Conservation (phyloP, 441 rosid genomes). For the Isatis lusitanica region DNA sequence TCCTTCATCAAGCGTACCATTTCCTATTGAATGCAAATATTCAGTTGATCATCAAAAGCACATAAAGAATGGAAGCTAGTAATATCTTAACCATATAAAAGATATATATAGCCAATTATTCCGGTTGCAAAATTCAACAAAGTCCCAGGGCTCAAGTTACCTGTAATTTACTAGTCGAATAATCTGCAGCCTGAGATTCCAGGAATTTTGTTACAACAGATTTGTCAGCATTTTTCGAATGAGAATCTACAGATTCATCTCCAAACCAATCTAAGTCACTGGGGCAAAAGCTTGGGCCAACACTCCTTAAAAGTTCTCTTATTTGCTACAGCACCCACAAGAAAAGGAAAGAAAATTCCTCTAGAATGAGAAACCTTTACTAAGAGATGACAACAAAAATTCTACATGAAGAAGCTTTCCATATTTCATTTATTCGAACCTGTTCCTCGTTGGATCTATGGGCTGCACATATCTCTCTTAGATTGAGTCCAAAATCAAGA, state of each 20-base stretch:
- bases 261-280: slow-evolving; percentile 78
- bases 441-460: slow-evolving; percentile 91
- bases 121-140: slow-evolving; percentile 6
- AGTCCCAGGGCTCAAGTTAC: slow-evolving; percentile 39
- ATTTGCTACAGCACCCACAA: slow-evolving; percentile 69
- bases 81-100: background rate
- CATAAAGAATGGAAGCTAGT: slow-evolving; percentile 3
- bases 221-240: slow-evolving; percentile 77
- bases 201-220: slow-evolving; percentile 76
- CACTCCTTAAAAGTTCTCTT: slow-evolving; percentile 71
- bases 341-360: background rate
- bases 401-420: background rate
- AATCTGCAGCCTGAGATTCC: slow-evolving; percentile 86
- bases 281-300: slow-evolving; percentile 83
- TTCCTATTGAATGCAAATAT: slow-evolving; percentile 60
- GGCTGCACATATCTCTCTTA: slow-evolving; percentile 85
- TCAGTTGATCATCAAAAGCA: slow-evolving; percentile 20
- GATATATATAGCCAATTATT: background rate
- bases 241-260: slow-evolving; percentile 48
- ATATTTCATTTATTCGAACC: slow-evolving; percentile 43
- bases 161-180: slow-evolving; percentile 81
- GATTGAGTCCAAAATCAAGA: slow-evolving; percentile 78
- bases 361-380: slow-evolving; percentile 3
- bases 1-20: slow-evolving; percentile 84
- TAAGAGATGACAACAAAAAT: background rate